phyloP scores from a whole-genome alignment of 495 filamentous ascomycete genomes.

The Lophium mytilinum region DNA sequence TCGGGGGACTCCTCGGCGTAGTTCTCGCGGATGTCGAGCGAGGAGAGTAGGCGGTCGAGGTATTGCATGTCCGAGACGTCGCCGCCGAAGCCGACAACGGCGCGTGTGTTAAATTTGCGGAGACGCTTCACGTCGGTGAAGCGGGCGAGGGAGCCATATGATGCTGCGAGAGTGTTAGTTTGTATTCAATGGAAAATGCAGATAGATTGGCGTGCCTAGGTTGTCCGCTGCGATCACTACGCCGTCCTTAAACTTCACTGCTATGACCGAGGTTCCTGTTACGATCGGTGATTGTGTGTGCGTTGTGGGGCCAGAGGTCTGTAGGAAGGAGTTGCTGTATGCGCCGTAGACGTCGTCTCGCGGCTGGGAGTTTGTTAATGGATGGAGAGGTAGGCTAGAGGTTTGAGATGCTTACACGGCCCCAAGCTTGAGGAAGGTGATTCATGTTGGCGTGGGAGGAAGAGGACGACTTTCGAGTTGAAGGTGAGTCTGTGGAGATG shows the following conservation, averaged over 20 bases:
- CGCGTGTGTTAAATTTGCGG: conserved; percentile 66
- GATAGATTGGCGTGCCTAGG: conserved; percentile 53
- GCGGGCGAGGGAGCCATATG: conserved; percentile 92
- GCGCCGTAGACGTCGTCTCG: conserved; percentile 91
- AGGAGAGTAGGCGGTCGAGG: conserved; percentile 79
- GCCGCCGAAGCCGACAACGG: conserved; percentile 81
- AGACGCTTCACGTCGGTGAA: conserved; percentile 92
- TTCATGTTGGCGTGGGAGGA: conserved; percentile 53
- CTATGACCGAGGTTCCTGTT: conserved; percentile 91
- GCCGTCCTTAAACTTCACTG: conserved; percentile 89
- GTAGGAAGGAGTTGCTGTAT: conserved; percentile 80
- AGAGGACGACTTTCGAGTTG: neutral
- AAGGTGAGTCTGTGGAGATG: neutral
- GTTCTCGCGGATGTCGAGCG: conserved; percentile 80
- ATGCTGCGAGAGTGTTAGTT: conserved; percentile 50
- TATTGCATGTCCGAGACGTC: conserved; percentile 99
- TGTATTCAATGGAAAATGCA: neutral
- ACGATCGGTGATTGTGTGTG: conserved; percentile 89
- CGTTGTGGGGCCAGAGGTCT: conserved; percentile 59
- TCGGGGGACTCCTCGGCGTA: conserved; percentile 46
- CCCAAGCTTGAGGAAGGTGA: conserved; percentile 92
- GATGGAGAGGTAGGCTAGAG: conserved; percentile 7
- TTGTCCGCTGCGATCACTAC: conserved; percentile 97
- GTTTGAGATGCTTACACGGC: conserved; percentile 59
- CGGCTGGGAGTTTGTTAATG: conserved; percentile 49